Percentiles rank a stretch among this genome's conserved stretches.
phyloP scores from a whole-genome alignment of 2,329 filamentous ascomycete species.

The Gremmenia infestans region DNA sequence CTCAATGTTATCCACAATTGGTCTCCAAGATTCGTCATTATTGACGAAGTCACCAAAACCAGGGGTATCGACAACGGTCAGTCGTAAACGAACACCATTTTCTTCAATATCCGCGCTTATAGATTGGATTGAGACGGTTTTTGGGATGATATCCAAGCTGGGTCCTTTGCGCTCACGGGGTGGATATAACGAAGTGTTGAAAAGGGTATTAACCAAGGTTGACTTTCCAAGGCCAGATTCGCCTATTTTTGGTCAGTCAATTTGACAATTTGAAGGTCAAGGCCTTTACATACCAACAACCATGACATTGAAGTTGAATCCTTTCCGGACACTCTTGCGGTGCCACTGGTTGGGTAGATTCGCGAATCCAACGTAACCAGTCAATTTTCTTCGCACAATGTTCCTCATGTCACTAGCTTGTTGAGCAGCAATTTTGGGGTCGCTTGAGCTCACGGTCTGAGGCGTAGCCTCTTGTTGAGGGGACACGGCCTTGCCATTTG shows the following conservation, averaged over 20 bases:
- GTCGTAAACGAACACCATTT: conserved; percentile 89
- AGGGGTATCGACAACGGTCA: conserved; percentile 96
- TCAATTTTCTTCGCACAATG: conserved; percentile 96
- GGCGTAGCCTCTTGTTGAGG: conserved; percentile 27
- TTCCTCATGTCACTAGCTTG: conserved; percentile 49
- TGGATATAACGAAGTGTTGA: conserved; percentile 98
- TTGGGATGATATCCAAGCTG: conserved; percentile 95
- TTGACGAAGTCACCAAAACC: conserved; percentile 99
- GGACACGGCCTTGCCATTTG: conserved; percentile 27
- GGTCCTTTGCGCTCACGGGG: conserved; percentile 98
- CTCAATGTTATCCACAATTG: conserved; percentile 99
- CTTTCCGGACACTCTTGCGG: conserved; percentile 99
- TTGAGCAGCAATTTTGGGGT: conserved; percentile 34
- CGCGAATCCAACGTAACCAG: conserved; percentile 96
- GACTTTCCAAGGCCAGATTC: conserved; percentile 99
- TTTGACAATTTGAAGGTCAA: not conserved
- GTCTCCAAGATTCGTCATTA: conserved; percentile 99
- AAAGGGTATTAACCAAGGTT: conserved; percentile 96
- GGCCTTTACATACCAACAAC: conserved; percentile 80
- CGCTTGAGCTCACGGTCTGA: conserved; percentile 32
- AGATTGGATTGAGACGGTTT: conserved; percentile 92
- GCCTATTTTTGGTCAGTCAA: conserved; percentile 52
- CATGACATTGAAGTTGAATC: conserved; percentile 99
- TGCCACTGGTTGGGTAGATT: conserved; percentile 99
- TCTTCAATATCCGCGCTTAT: conserved; percentile 97